A percentile compares a stretch with the other conserved stretches of the same genome.
Conservation (phyloP, 257 asterid species). For the Ajuga chamaepitys region DNA sequence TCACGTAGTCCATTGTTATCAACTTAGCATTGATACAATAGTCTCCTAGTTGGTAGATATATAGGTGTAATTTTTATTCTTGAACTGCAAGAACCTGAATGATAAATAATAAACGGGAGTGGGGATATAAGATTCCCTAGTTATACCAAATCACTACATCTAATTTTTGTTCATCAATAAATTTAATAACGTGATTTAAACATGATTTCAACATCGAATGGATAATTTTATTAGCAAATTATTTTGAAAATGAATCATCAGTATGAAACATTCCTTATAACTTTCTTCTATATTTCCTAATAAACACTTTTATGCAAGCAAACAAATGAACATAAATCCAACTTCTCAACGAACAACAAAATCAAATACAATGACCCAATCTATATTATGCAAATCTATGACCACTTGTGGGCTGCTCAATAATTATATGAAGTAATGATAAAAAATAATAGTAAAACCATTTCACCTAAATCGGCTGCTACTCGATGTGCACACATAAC, state of each 20-base stretch:
- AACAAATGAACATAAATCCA: neutral
- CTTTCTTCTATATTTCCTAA: neutral
- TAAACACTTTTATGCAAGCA: neutral
- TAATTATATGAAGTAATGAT: neutral
- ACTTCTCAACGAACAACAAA: neutral
- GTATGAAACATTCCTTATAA: neutral
- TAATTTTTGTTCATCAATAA: neutral
- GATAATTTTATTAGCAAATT: neutral
- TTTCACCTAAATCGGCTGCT: constrained; percentile 91
- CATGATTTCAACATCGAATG: neutral
- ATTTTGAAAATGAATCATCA: too few species aligned
- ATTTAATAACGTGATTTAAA: neutral
- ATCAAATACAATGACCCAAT: neutral
- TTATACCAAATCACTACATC: neutral
- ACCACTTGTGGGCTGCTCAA: neutral
- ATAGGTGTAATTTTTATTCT: too few species aligned
- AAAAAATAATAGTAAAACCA: neutral
- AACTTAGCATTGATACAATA: too few species aligned
- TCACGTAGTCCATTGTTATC: too few species aligned
- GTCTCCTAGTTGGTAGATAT: too few species aligned
- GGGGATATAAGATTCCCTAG: too few species aligned
- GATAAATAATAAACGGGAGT: too few species aligned
- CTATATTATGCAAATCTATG: neutral
- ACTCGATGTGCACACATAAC: constrained; percentile 98
- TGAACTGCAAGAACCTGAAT: too few species aligned